Evolutionary conservation across 1,284 basidiomycete genomes (phyloP).

Genomic region (Rhodotorula glutinis): DNA sequence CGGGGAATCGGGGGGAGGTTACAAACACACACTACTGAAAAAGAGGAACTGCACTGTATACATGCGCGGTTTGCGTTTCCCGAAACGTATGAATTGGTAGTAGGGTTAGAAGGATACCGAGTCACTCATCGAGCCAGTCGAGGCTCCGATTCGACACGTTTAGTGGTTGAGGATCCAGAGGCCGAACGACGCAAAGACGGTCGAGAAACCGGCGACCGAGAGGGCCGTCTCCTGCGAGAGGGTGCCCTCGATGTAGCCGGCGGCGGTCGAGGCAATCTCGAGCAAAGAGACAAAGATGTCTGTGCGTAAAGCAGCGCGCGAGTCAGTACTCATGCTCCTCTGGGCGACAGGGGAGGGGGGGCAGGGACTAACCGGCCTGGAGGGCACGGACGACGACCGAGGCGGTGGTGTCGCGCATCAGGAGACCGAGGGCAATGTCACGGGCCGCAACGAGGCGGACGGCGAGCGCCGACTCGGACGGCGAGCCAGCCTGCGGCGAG

Average conservation of each 20-base stretch:
- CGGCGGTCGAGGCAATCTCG: conserved; percentile 24
- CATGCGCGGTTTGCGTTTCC: background rate
- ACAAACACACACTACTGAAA: background rate
- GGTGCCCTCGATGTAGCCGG: conserved; percentile 40
- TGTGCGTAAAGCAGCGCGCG: background rate
- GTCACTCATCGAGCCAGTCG: background rate
- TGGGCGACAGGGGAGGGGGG: no score
- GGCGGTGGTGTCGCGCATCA: conserved; percentile 40
- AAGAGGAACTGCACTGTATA: background rate
- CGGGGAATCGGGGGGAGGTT: no score
- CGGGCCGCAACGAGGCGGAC: conserved; percentile 37
- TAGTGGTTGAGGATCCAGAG: conserved; percentile 16
- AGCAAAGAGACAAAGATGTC: conserved; percentile 26
- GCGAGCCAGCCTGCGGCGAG: conserved; percentile 16
- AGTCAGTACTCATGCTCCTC: no score
- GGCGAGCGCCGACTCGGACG: conserved; percentile 23
- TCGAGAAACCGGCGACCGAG: conserved; percentile 10
- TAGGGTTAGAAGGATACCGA: no score
- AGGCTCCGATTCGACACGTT: background rate
- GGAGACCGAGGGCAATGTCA: conserved; percentile 36
- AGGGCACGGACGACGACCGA: conserved; percentile 41
- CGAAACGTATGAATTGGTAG: background rate
- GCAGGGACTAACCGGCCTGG: conserved; percentile 20
- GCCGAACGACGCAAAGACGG: conserved; percentile 14
- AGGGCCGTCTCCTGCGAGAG: conserved; percentile 31